phyloP scores from a whole-genome alignment of 2,329 filamentous ascomycete genomes.

The Epichloe sibirici region DNA sequence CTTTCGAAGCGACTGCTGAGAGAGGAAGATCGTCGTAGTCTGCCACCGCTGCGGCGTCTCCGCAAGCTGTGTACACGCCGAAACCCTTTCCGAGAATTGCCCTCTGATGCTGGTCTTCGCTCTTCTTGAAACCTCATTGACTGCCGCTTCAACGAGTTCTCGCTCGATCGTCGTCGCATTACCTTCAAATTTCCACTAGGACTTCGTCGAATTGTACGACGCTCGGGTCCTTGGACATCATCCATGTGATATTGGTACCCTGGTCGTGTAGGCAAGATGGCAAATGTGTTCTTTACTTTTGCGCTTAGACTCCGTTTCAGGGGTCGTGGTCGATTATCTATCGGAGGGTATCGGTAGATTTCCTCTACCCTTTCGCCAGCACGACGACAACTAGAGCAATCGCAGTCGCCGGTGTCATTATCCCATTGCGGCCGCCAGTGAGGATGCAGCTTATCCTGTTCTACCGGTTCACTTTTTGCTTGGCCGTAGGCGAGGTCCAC shows the following conservation, averaged over 20 bases:
- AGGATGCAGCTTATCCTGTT: conserved; percentile 45
- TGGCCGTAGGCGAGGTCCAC: conserved; percentile 25
- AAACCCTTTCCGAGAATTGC: conserved; percentile 14
- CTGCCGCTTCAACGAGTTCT: conserved; percentile 25
- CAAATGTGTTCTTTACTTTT: conserved; percentile 46
- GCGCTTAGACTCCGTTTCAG: conserved; percentile 38
- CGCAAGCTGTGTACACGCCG: conserved; percentile 21
- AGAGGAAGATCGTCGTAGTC: conserved; percentile 22
- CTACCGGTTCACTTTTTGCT: conserved; percentile 31
- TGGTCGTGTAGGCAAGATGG: conserved; percentile 41
- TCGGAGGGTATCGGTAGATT: conserved; percentile 33
- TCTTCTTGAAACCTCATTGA: conserved; percentile 16
- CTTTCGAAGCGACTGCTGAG: conserved; percentile 38
- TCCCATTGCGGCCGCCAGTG: conserved; percentile 46
- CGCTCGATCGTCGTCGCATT: conserved; percentile 39
- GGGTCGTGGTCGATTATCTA: conserved; percentile 34
- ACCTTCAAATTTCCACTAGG: conserved; percentile 49
- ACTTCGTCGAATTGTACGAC: conserved; percentile 46
- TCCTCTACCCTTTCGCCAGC: conserved; percentile 27
- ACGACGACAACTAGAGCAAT: conserved; percentile 18
- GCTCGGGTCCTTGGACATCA: conserved; percentile 30
- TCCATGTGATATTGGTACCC: conserved; percentile 21
- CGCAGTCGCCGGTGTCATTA: conserved; percentile 21
- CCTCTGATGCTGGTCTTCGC: conserved; percentile 22
- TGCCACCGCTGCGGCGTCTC: conserved; percentile 14